Evolutionary conservation across 208 protist genomes (phyloP).

Genomic region (Crithidia sp.): DNA sequence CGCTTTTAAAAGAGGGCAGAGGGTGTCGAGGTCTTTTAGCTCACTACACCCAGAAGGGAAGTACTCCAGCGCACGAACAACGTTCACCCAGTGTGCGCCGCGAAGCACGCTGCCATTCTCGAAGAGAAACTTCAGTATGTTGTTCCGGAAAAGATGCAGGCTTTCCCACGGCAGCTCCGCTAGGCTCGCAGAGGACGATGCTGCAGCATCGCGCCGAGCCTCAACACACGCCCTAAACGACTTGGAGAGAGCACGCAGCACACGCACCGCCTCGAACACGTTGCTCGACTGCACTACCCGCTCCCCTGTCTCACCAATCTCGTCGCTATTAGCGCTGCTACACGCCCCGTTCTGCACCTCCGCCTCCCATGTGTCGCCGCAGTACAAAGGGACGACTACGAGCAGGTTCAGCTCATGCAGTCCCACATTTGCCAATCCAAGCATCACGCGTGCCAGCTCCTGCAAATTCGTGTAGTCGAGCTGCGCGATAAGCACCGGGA

Average conservation of each 20-base stretch:
- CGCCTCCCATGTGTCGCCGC: slow-evolving; percentile 63
- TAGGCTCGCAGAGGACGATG: background rate
- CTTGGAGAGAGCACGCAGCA: slow-evolving; percentile 81
- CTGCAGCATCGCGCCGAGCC: slow-evolving; percentile 20
- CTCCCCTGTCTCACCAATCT: background rate
- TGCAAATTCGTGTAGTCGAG: slow-evolving; percentile 68
- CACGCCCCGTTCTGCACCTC: background rate
- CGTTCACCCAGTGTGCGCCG: slow-evolving; percentile 84
- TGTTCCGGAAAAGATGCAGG: slow-evolving; percentile 67
- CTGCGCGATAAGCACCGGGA: slow-evolving; percentile 51
- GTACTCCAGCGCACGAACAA: slow-evolving; percentile 73
- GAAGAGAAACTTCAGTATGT: slow-evolving; percentile 68
- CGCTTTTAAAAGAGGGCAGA: slow-evolving; percentile 25
- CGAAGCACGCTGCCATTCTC: slow-evolving; percentile 67
- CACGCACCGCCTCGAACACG: slow-evolving; percentile 79
- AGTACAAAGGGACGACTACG: slow-evolving; percentile 79
- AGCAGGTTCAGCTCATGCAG: slow-evolving; percentile 62
- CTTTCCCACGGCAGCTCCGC: slow-evolving; percentile 50
- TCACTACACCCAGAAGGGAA: slow-evolving; percentile 61
- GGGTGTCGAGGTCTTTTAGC: slow-evolving; percentile 10
- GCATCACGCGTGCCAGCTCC: slow-evolving; percentile 76
- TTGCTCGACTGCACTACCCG: slow-evolving; percentile 36
- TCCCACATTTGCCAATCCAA: slow-evolving; percentile 59
- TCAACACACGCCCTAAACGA: slow-evolving; percentile 64
- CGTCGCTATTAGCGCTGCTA: slow-evolving; percentile 1